Conservation (phyloP, 2,329 filamentous ascomycete genomes). For the Mollisiaceae sp. region DNA sequence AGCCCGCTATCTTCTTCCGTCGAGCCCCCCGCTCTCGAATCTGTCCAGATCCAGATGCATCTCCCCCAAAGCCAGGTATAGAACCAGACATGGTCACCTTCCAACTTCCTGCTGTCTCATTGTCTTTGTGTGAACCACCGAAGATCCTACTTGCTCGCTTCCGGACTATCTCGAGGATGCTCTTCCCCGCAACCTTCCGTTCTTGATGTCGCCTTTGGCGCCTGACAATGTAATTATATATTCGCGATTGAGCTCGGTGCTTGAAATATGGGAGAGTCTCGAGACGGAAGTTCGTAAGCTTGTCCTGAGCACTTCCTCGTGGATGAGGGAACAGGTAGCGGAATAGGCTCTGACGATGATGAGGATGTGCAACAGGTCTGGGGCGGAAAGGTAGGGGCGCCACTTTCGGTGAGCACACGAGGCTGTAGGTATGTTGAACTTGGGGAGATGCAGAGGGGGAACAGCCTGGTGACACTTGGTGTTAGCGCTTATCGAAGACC, state of each 20-base stretch:
- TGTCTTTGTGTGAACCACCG: conserved; percentile 40
- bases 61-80: conserved; percentile 40
- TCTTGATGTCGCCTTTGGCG: conserved; percentile 62
- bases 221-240: conserved; percentile 75
- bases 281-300: conserved; percentile 73
- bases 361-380: conserved; percentile 42
- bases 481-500: conserved; percentile 18
- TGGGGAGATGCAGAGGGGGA: not conserved
- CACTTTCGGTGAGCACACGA: conserved; percentile 34
- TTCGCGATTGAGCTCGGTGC: conserved; percentile 72
- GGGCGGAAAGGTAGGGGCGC: conserved; percentile 35
- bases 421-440: not conserved
- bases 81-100: conserved; percentile 43
- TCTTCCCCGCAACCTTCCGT: conserved; percentile 45
- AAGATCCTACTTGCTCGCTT: conserved; percentile 42
- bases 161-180: conserved; percentile 37
- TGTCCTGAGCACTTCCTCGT: conserved; percentile 66
- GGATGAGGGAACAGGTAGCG: conserved; percentile 72
- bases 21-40: conserved; percentile 68
- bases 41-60: conserved; percentile 42
- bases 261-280: conserved; percentile 75
- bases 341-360: conserved; percentile 57
- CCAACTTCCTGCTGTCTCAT: conserved; percentile 42
- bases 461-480: not conserved
- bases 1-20: conserved; percentile 77